Conservation (phyloP, 2,329 filamentous ascomycete genomes). For the Curvularia verruculosa region DNA sequence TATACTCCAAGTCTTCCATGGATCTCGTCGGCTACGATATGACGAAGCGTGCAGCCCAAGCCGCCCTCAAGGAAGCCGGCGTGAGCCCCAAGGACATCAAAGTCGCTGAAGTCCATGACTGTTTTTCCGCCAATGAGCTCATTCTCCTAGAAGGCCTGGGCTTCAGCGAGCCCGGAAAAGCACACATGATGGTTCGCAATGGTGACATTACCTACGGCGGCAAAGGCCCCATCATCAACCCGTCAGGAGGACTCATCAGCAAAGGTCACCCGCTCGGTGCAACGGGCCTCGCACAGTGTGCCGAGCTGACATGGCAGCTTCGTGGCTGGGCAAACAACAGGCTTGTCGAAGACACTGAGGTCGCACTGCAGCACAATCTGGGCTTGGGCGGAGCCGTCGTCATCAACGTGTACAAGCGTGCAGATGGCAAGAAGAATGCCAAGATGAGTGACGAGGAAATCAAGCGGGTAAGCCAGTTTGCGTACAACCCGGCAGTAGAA, state of each 20-base stretch:
- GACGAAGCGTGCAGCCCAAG: slow-evolving; percentile 71
- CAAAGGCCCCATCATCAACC: slow-evolving; percentile 77
- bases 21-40: slow-evolving; percentile 91
- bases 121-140: slow-evolving; percentile 95
- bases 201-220: slow-evolving; percentile 92
- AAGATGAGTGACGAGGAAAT: slow-evolving; percentile 68
- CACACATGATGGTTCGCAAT: slow-evolving; percentile 83
- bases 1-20: slow-evolving; percentile 81
- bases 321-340: slow-evolving; percentile 96
- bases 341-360: slow-evolving; percentile 67
- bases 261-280: slow-evolving; percentile 95
- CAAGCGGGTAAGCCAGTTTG: slow-evolving; percentile 69
- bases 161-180: slow-evolving; percentile 76
- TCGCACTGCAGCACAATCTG: slow-evolving; percentile 88
- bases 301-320: slow-evolving; percentile 93
- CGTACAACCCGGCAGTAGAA: slow-evolving; percentile 89
- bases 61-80: slow-evolving; percentile 74
- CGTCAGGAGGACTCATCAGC: slow-evolving; percentile 88
- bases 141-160: slow-evolving; percentile 84
- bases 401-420: slow-evolving; percentile 84
- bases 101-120: slow-evolving; percentile 93
- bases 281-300: slow-evolving; percentile 90
- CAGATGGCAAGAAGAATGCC: slow-evolving; percentile 72
- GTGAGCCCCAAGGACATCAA: slow-evolving; percentile 71
- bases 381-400: slow-evolving; percentile 90